These are phyloP conservation scores for Tulasnella sp. DNA, from an alignment of 768 basidiomycete species.

Conservation along the genomic window DNA sequence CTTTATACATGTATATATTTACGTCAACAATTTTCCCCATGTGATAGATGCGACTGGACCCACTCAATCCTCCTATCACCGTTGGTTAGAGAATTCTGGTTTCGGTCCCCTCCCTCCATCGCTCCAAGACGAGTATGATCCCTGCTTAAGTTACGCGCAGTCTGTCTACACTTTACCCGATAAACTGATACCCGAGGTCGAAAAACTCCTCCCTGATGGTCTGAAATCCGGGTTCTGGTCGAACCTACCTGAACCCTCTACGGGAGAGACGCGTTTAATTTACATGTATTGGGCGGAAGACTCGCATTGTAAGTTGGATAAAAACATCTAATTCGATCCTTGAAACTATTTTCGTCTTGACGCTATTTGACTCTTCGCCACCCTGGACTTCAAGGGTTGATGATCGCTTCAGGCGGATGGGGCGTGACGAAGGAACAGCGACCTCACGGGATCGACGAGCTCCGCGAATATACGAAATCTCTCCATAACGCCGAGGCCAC, in stretches of 20 bases:
- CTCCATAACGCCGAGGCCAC: not conserved
- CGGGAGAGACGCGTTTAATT: not conserved
- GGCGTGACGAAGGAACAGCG: not conserved
- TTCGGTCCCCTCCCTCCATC: conserved; percentile 10
- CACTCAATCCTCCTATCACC: conserved; percentile 21
- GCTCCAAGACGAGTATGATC: conserved; percentile 23
- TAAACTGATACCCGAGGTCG: not conserved
- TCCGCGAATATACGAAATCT: not conserved
- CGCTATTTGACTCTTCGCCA: not conserved
- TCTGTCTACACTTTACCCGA: too few relatives aligned
- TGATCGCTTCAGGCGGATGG: conserved; percentile 6
- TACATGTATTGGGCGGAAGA: not conserved
- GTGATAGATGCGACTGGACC: conserved; percentile 28
- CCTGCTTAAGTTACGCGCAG: conserved; percentile 14
- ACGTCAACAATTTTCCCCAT: not conserved
- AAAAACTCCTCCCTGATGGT: not conserved
- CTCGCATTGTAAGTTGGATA: not conserved
- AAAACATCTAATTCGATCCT: too few relatives aligned
- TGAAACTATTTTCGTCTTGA: too few relatives aligned
- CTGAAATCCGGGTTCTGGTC: not conserved
- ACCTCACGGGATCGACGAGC: conserved; percentile 1
- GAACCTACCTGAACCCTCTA: not conserved
- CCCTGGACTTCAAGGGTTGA: not conserved
- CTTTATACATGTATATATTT: too few relatives aligned
- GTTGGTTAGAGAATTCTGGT: conserved; percentile 24